phyloP scores from a whole-genome alignment of 1,139 yeast species.

The Fermentozyma sake region DNA sequence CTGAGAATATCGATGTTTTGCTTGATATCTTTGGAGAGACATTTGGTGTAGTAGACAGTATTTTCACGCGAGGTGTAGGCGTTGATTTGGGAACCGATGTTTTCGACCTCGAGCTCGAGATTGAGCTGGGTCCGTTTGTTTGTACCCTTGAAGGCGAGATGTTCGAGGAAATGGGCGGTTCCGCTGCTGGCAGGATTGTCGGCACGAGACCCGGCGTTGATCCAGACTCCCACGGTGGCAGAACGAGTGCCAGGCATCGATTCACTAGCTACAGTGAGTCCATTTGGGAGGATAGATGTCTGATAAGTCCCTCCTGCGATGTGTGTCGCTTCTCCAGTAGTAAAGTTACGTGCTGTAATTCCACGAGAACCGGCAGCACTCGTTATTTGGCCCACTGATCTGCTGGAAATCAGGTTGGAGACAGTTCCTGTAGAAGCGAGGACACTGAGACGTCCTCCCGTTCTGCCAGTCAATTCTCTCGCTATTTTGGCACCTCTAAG shows the following conservation, averaged over 20 bases:
- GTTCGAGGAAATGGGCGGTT: slow-evolving; percentile 96
- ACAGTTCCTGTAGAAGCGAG: too few relatives aligned
- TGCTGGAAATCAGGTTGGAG: too few relatives aligned
- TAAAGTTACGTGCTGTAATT: too few relatives aligned
- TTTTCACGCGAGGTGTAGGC: slow-evolving; percentile 97
- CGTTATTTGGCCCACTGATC: too few relatives aligned
- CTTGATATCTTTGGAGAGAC: slow-evolving; percentile 75
- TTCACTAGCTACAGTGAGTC: slow-evolving; percentile 92
- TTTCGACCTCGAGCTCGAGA: slow-evolving; percentile 89
- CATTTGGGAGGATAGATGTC: slow-evolving; percentile 70
- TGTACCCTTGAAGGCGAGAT: slow-evolving; percentile 94
- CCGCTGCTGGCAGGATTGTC: slow-evolving; percentile 84
- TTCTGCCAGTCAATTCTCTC: too few relatives aligned
- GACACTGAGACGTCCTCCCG: too few relatives aligned
- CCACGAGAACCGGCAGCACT: too few relatives aligned
- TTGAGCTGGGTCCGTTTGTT: slow-evolving; percentile 73
- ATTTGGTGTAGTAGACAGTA: slow-evolving; percentile 93
- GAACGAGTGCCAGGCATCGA: slow-evolving; percentile 82
- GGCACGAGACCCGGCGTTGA: slow-evolving; percentile 97
- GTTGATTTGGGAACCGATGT: slow-evolving; percentile 93
- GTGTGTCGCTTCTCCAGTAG: too few relatives aligned
- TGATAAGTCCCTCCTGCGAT: too few relatives aligned
- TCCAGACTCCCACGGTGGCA: slow-evolving; percentile 97
- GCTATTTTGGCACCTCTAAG: too few relatives aligned
- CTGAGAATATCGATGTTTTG: slow-evolving; percentile 83